Evolutionary conservation across 2,329 filamentous ascomycete species (phyloP).

Genomic region (Coniella vitis): DNA sequence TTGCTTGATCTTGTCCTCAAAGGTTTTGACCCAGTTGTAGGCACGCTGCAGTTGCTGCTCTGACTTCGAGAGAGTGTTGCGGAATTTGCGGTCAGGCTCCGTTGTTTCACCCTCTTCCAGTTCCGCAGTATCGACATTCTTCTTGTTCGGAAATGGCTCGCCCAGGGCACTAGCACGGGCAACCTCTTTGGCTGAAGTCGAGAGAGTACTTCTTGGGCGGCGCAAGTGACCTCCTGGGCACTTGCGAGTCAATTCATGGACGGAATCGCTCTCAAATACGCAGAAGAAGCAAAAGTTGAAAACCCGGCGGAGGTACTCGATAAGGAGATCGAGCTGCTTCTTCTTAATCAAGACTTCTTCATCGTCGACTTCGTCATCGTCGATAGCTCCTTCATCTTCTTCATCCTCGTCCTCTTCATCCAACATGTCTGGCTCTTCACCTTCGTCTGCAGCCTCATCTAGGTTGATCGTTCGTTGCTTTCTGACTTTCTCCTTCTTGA

Average conservation of each 20-base stretch:
- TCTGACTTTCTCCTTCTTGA: slow-evolving; percentile 49
- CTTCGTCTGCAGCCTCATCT: slow-evolving; percentile 56
- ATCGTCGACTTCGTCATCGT: slow-evolving; percentile 80
- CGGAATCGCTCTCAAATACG: slow-evolving; percentile 95
- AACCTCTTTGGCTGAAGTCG: slow-evolving; percentile 73
- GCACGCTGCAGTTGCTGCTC: slow-evolving; percentile 90
- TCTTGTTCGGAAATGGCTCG: slow-evolving; percentile 77
- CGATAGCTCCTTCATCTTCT: slow-evolving; percentile 73
- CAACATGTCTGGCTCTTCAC: slow-evolving; percentile 57
- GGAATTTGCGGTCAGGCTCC: slow-evolving; percentile 63
- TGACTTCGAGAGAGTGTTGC: slow-evolving; percentile 63
- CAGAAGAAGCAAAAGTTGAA: slow-evolving; percentile 99
- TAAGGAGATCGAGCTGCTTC: slow-evolving; percentile 91
- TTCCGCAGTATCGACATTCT: slow-evolving; percentile 58
- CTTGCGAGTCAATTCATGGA: slow-evolving; percentile 92
- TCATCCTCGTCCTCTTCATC: slow-evolving; percentile 76
- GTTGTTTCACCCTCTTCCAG: slow-evolving; percentile 59
- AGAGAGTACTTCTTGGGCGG: slow-evolving; percentile 79
- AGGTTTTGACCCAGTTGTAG: slow-evolving; percentile 98
- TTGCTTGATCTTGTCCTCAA: slow-evolving; percentile 92
- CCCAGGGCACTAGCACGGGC: slow-evolving; percentile 78
- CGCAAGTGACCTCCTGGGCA: slow-evolving; percentile 96
- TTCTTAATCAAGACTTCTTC: slow-evolving; percentile 87
- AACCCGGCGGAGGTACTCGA: slow-evolving; percentile 92
- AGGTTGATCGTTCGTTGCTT: slow-evolving; percentile 53